These are phyloP conservation scores for Fusarium longipes DNA, from an alignment of 2,329 filamentous ascomycete genomes.

Conservation along the genomic window DNA sequence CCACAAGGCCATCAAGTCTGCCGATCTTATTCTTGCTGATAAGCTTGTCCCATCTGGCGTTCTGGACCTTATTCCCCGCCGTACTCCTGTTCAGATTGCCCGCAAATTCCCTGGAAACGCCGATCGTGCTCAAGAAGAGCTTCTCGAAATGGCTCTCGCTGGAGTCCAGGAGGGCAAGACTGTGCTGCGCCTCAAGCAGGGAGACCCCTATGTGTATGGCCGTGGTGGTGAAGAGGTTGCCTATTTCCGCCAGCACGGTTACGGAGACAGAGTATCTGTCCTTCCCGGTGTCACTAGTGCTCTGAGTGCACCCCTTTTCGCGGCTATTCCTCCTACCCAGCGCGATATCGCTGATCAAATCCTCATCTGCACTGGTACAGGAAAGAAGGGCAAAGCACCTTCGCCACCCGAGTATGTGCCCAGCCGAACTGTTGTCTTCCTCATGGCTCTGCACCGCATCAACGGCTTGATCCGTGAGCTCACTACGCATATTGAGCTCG, in stretches of 20 bases:
- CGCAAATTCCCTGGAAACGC: conserved; percentile 98
- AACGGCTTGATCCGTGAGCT: conserved; percentile 78
- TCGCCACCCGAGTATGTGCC: conserved; percentile 82
- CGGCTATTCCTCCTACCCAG: conserved; percentile 88
- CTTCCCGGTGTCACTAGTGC: conserved; percentile 92
- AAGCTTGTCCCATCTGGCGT: conserved; percentile 88
- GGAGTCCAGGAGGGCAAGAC: conserved; percentile 74
- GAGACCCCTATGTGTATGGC: conserved; percentile 96
- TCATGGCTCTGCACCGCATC: conserved; percentile 95
- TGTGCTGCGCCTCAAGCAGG: conserved; percentile 92
- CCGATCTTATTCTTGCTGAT: conserved; percentile 85
- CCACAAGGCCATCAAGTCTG: conserved; percentile 77
- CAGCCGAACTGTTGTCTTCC: conserved; percentile 86
- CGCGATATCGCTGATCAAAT: conserved; percentile 91
- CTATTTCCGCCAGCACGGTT: conserved; percentile 81
- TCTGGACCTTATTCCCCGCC: conserved; percentile 87
- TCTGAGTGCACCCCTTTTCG: conserved; percentile 87
- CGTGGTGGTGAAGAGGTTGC: conserved; percentile 92
- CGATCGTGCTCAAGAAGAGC: conserved; percentile 90
- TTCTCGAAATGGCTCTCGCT: conserved; percentile 80
- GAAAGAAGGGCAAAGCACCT: conserved; percentile 85
- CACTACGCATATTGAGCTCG: conserved; percentile 58
- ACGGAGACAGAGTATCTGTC: conserved; percentile 72
- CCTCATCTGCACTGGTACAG: conserved; percentile 95
- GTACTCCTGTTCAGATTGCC: conserved; percentile 90